Evolutionary conservation across 2,329 filamentous ascomycete genomes (phyloP).

Genomic region (Aureobasidium namibiae): DNA sequence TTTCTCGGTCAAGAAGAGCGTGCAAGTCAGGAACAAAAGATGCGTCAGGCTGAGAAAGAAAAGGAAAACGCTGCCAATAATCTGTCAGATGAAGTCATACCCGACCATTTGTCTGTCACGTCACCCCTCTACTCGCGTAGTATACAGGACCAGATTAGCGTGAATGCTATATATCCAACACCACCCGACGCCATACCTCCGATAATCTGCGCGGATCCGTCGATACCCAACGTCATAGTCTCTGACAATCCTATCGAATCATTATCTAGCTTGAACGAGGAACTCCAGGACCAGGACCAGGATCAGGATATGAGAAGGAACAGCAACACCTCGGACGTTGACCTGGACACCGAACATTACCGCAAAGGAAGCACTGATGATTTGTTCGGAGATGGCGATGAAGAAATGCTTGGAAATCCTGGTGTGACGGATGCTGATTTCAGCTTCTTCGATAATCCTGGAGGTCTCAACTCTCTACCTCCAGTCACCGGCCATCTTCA

Average conservation of each 20-base stretch:
- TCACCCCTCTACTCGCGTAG: slow-evolving; percentile 16
- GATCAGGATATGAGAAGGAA: background rate
- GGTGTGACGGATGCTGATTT: slow-evolving; percentile 78
- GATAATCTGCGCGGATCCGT: slow-evolving; percentile 17
- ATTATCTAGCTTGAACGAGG: background rate
- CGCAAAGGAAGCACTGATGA: slow-evolving; percentile 42
- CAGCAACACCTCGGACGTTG: slow-evolving; percentile 44
- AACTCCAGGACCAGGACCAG: background rate
- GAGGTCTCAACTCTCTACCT: slow-evolving; percentile 22
- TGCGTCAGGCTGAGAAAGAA: slow-evolving; percentile 35
- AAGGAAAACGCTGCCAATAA: slow-evolving; percentile 28
- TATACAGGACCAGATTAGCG: slow-evolving; percentile 30
- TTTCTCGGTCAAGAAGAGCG: slow-evolving; percentile 11
- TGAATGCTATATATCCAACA: slow-evolving; percentile 57
- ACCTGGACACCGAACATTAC: slow-evolving; percentile 31
- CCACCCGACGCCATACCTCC: slow-evolving; percentile 56
- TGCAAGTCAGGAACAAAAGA: slow-evolving; percentile 29
- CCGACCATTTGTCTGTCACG: slow-evolving; percentile 35
- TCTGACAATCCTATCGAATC: slow-evolving; percentile 21
- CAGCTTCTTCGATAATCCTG: slow-evolving; percentile 67
- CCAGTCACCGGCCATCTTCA: background rate
- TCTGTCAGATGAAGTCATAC: background rate
- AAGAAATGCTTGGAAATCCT: slow-evolving; percentile 63
- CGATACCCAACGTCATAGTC: slow-evolving; percentile 23
- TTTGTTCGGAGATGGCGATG: slow-evolving; percentile 59